Percentiles rank a stretch among this genome's conserved stretches.
Conservation (phyloP, 179 eudicot species). For the Heliamphora pulchella region DNA sequence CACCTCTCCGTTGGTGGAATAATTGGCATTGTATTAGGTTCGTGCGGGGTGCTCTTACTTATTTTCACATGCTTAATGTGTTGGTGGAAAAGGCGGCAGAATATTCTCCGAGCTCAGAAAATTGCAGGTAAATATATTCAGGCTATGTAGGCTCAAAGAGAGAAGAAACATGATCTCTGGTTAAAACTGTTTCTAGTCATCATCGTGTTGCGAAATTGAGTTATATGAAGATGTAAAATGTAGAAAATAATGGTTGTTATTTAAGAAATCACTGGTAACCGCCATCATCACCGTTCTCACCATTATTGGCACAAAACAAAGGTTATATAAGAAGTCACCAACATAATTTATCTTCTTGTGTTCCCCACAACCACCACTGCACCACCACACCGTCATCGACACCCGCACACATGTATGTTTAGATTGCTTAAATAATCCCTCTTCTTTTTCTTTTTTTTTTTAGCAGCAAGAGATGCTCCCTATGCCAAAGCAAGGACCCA, state of each 20-base stretch:
- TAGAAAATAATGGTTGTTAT: background rate
- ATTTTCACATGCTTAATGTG: constrained; percentile 50
- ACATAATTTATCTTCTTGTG: background rate
- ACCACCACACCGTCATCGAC: background rate
- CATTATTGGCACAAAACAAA: background rate
- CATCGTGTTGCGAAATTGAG: background rate
- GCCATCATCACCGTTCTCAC: background rate
- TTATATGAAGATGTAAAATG: background rate
- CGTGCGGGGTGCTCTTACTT: constrained; percentile 39
- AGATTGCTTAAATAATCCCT: too few species aligned
- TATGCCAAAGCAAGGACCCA: constrained; percentile 86
- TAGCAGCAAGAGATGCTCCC: constrained; percentile 88
- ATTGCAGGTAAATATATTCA: constrained; percentile 56
- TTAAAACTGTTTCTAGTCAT: background rate
- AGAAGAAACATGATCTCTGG: background rate
- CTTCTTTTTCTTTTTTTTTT: background rate
- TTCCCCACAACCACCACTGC: background rate
- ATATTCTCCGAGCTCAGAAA: constrained; percentile 82
- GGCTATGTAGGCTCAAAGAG: background rate
- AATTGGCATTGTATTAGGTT: constrained; percentile 63
- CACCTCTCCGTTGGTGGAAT: constrained; percentile 89
- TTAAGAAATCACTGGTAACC: background rate
- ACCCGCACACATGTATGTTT: background rate
- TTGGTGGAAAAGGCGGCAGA: constrained; percentile 97
- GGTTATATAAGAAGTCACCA: too few species aligned